Percentiles rank a stretch among this genome's conserved stretches.
These are phyloP conservation scores for Ensete glaucum DNA, from an alignment of 176 grass and related monocot species.

Conservation along the genomic window DNA sequence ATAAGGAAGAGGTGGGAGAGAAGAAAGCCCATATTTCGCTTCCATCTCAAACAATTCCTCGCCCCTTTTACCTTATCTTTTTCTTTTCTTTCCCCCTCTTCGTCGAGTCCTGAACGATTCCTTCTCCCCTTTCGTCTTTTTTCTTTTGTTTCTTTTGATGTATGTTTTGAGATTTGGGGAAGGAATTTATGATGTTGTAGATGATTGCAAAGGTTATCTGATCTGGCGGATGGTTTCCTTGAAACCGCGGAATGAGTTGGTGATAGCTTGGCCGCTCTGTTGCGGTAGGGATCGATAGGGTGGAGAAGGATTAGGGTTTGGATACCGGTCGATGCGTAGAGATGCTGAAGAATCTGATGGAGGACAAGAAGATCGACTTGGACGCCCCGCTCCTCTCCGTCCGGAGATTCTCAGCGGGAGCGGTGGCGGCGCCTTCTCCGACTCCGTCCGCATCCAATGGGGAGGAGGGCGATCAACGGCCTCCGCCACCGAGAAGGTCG, in stretches of 20 bases:
- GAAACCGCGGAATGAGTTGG: neutral
- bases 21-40: neutral
- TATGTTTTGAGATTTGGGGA: neutral
- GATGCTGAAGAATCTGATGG: slow-evolving; percentile 9
- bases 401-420: slow-evolving; percentile 33
- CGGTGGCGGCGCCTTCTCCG: slow-evolving; percentile 25
- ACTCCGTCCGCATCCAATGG: neutral
- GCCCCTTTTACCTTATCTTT: neutral
- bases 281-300: neutral
- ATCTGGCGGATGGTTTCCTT: neutral
- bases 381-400: slow-evolving; percentile 70
- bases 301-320: neutral
- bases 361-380: slow-evolving; percentile 51
- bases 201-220: neutral
- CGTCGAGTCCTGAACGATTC: neutral
- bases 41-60: slow-evolving; percentile 2
- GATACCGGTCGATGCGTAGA: neutral
- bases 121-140: neutral
- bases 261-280: neutral
- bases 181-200: neutral
- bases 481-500: slow-evolving; percentile 13
- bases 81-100: neutral
- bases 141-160: neutral
- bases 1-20: neutral
- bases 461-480: slow-evolving; percentile 3